A percentile compares a stretch with the other conserved stretches of the same genome.
Evolutionary conservation across 2,329 filamentous ascomycete species (phyloP).

Genomic region (Talaromyces sp.): DNA sequence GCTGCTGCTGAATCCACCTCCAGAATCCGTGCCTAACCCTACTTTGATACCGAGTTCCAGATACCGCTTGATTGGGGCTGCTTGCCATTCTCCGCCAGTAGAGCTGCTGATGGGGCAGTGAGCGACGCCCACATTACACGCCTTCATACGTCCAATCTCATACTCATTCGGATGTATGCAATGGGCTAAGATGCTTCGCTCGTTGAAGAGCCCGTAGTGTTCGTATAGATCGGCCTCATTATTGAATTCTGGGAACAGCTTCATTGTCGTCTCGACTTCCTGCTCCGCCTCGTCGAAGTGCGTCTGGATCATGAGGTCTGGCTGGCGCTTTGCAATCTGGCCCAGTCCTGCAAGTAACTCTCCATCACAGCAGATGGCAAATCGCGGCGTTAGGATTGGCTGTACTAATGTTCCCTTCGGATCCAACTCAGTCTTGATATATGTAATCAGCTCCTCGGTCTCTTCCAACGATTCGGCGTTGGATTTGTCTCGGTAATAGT

Average conservation of each 20-base stretch:
- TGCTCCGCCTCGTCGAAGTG: slow-evolving; percentile 60
- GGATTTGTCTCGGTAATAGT: slow-evolving; percentile 26
- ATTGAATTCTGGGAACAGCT: slow-evolving; percentile 50
- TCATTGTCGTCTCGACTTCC: slow-evolving; percentile 49
- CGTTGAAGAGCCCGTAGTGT: slow-evolving; percentile 49
- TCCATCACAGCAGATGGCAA: slow-evolving; percentile 53
- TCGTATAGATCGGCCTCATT: slow-evolving; percentile 57
- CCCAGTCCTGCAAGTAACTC: slow-evolving; percentile 52
- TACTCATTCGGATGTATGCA: slow-evolving; percentile 56
- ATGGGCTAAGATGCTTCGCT: slow-evolving; percentile 56
- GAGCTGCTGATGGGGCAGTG: slow-evolving; percentile 63
- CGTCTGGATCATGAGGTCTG: slow-evolving; percentile 52
- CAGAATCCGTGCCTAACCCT: slow-evolving; percentile 60
- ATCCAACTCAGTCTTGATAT: slow-evolving; percentile 41
- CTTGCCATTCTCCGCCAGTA: slow-evolving; percentile 54
- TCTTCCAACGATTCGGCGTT: slow-evolving; percentile 17
- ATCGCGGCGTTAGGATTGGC: slow-evolving; percentile 51
- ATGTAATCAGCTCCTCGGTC: slow-evolving; percentile 27
- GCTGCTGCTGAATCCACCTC: slow-evolving; percentile 56
- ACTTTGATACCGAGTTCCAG: slow-evolving; percentile 56
- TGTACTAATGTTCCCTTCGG: slow-evolving; percentile 40
- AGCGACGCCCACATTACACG: slow-evolving; percentile 52
- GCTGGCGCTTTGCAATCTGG: slow-evolving; percentile 43
- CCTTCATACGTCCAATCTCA: slow-evolving; percentile 46
- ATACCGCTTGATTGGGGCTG: slow-evolving; percentile 54